Percentiles rank a stretch among this genome's conserved stretches.
Evolutionary conservation across 2,329 filamentous ascomycete species (phyloP).

Genomic region (Tolypocladium paradoxum): DNA sequence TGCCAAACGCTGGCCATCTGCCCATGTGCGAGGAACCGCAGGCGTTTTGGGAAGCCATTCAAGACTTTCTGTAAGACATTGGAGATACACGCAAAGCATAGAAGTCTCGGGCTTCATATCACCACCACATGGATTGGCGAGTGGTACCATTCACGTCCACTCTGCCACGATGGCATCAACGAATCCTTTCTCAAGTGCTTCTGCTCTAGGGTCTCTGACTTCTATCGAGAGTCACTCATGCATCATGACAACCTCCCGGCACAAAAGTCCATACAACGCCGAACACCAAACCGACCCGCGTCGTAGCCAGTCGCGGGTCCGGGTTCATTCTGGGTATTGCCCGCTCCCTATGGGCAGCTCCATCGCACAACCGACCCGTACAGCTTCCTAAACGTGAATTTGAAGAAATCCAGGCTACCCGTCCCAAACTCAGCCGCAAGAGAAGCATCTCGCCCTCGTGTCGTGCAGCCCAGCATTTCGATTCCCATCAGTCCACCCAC

Average conservation of each 20-base stretch:
- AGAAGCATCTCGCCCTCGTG: neutral
- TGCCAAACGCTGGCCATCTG: slow-evolving; percentile 65
- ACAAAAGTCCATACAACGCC: neutral
- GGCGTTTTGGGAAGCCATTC: slow-evolving; percentile 55
- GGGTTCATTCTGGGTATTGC: neutral
- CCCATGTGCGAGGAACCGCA: slow-evolving; percentile 71
- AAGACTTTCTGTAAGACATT: slow-evolving; percentile 37
- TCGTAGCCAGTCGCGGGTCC: neutral
- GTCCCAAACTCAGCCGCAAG: neutral
- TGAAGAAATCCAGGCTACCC: neutral
- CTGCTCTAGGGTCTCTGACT: neutral
- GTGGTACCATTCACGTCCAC: neutral
- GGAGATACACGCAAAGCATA: neutral
- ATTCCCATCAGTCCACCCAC: neutral
- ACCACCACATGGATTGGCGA: neutral
- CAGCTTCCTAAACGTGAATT: neutral
- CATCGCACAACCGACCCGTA: neutral
- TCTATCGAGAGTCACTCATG: neutral
- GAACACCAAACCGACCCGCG: neutral
- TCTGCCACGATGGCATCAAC: neutral
- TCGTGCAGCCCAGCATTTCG: neutral
- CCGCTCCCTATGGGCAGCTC: neutral
- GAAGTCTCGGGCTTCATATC: no score
- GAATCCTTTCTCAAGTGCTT: neutral
- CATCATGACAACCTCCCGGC: neutral